phyloP scores from a whole-genome alignment of 2,329 filamentous ascomycete species.

The Alternaria hordeiaustralica region DNA sequence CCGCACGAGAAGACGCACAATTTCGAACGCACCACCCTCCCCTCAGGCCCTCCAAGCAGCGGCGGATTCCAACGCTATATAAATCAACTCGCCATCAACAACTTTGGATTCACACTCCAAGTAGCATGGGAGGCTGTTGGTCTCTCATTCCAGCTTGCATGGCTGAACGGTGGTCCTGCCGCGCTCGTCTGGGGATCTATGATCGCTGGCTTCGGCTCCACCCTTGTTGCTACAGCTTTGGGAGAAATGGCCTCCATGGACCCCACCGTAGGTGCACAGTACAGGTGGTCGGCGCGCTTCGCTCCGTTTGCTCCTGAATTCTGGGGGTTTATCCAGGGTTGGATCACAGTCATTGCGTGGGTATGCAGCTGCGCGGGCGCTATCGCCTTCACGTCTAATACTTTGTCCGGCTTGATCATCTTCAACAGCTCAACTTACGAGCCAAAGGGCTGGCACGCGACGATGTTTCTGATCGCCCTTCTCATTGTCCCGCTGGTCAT shows the following conservation, averaged over 20 bases:
- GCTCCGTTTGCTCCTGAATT: constrained; percentile 21
- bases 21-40: no score
- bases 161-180: background rate
- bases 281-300: constrained; percentile 28
- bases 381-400: constrained; percentile 20
- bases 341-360: constrained; percentile 49
- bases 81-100: background rate
- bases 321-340: constrained; percentile 34
- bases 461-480: constrained; percentile 54
- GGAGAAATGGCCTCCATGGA: constrained; percentile 34
- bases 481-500: constrained; percentile 40
- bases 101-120: background rate
- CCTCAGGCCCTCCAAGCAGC: background rate
- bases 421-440: constrained; percentile 47
- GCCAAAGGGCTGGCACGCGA: constrained; percentile 54
- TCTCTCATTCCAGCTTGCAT: background rate
- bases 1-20: no score
- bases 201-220: constrained; percentile 24
- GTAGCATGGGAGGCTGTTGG: background rate
- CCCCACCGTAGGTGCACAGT: constrained; percentile 32
- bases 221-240: constrained; percentile 36
- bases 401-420: constrained; percentile 22
- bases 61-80: background rate
- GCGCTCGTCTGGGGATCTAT: constrained; percentile 2
- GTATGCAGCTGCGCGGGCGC: constrained; percentile 28